Evolutionary conservation across 73 alveolate species (phyloP).

Genomic region (Symbiodinium pilosum): DNA sequence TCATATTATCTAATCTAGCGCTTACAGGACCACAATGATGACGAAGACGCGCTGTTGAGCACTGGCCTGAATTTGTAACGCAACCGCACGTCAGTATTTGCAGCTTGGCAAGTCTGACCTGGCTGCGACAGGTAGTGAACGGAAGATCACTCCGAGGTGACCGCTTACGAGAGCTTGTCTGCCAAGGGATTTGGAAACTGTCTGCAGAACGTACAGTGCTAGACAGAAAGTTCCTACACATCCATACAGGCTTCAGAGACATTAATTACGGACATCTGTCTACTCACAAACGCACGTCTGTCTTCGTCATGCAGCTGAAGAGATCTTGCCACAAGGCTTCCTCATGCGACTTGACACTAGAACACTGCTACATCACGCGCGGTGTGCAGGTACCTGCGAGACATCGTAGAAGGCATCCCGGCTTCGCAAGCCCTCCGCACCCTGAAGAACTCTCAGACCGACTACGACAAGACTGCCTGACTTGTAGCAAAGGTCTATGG

Average conservation of each 20-base stretch:
- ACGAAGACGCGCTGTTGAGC: neutral
- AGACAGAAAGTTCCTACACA: too few relatives aligned
- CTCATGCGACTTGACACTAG: too few relatives aligned
- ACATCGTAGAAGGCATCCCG: conserved; percentile 55
- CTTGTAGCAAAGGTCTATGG: too few relatives aligned
- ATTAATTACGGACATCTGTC: too few relatives aligned
- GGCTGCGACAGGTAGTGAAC: conserved; percentile 2
- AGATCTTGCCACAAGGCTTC: neutral
- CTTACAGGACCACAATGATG: neutral
- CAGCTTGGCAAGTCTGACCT: neutral
- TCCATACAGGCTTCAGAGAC: too few relatives aligned
- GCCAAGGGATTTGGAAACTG: too few relatives aligned
- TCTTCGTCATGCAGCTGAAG: too few relatives aligned
- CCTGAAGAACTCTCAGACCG: conserved; percentile 64
- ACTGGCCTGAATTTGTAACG: neutral
- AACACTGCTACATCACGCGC: neutral
- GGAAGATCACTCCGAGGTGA: neutral
- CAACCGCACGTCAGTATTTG: neutral
- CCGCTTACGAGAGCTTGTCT: too few relatives aligned
- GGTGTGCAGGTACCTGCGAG: conserved; percentile 16
- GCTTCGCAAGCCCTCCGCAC: conserved; percentile 61
- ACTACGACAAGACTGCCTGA: conserved; percentile 26
- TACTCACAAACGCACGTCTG: too few relatives aligned
- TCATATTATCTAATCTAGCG: neutral
- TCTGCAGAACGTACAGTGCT: too few relatives aligned